Evolutionary conservation across 2,329 filamentous ascomycete species (phyloP).

Genomic region (Chrysoporthe puriensis): DNA sequence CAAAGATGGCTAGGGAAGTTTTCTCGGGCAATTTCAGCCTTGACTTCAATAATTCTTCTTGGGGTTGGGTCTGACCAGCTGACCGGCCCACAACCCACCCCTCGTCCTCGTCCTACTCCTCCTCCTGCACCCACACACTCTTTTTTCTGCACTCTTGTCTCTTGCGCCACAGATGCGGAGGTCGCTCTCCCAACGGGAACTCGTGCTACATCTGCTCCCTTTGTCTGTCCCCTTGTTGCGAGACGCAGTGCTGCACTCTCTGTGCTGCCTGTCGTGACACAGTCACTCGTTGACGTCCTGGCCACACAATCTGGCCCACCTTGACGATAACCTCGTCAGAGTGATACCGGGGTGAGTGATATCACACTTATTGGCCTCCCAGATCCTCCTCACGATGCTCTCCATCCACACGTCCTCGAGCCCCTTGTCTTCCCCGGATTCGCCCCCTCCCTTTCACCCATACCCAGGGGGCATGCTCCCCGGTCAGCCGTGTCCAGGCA

Average conservation of each 20-base stretch:
- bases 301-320: neutral
- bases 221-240: neutral
- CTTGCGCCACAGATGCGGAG: neutral
- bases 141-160: neutral
- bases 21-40: too few species aligned
- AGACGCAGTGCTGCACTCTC: conserved; percentile 7
- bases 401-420: neutral
- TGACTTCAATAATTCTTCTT: too few species aligned
- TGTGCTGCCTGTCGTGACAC: conserved; percentile 7
- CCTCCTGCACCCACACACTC: neutral
- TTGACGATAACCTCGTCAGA: neutral
- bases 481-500: neutral
- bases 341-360: neutral
- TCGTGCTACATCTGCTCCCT: neutral
- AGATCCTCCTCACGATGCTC: neutral
- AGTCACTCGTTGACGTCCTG: neutral
- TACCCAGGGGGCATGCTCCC: neutral
- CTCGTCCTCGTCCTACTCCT: neutral
- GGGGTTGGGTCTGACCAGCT: too few species aligned
- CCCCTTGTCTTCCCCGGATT: conserved; percentile 10
- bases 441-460: neutral
- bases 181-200: neutral
- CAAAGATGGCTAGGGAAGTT: too few species aligned
- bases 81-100: too few species aligned
- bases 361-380: neutral